Evolutionary conservation across 495 filamentous ascomycete species (phyloP).

Genomic region (Talaromyces proteolyticus): DNA sequence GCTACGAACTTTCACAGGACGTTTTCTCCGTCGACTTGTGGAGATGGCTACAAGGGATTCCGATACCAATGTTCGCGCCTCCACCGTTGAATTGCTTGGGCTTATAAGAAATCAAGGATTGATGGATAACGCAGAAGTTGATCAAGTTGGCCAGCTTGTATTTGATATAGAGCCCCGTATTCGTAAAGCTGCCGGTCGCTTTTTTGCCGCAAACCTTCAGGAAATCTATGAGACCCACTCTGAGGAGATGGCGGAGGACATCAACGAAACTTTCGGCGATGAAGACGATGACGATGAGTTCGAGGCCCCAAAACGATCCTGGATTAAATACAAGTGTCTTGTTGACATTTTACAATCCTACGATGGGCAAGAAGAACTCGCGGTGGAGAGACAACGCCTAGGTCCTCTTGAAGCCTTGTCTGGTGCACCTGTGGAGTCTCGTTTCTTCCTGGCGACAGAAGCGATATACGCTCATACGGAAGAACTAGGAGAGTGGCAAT

Average conservation of each 20-base stretch:
- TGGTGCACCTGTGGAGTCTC: slow-evolving; percentile 56
- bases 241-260: slow-evolving; percentile 79
- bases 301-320: slow-evolving; percentile 67
- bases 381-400: slow-evolving; percentile 20
- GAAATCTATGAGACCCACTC: slow-evolving; percentile 74
- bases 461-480: slow-evolving; percentile 75
- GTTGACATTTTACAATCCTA: slow-evolving; percentile 78
- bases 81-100: slow-evolving; percentile 73
- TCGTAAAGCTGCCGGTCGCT: slow-evolving; percentile 79
- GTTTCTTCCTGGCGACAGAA: slow-evolving; percentile 79
- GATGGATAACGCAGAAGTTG: slow-evolving; percentile 85
- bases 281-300: slow-evolving; percentile 63
- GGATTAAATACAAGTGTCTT: slow-evolving; percentile 88
- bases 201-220: slow-evolving; percentile 81
- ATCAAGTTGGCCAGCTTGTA: slow-evolving; percentile 74
- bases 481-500: slow-evolving; percentile 81
- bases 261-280: slow-evolving; percentile 60
- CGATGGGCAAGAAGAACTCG: slow-evolving; percentile 49
- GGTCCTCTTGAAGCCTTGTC: slow-evolving; percentile 27
- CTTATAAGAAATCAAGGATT: slow-evolving; percentile 76
- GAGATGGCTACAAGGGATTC: slow-evolving; percentile 85
- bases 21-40: slow-evolving; percentile 79
- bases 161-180: slow-evolving; percentile 81
- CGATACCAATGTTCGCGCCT: slow-evolving; percentile 69
- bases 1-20: slow-evolving; percentile 81